These are phyloP conservation scores for Podila verticillata DNA, from an alignment of 192 early-diverging fungal genomes.

Conservation along the genomic window DNA sequence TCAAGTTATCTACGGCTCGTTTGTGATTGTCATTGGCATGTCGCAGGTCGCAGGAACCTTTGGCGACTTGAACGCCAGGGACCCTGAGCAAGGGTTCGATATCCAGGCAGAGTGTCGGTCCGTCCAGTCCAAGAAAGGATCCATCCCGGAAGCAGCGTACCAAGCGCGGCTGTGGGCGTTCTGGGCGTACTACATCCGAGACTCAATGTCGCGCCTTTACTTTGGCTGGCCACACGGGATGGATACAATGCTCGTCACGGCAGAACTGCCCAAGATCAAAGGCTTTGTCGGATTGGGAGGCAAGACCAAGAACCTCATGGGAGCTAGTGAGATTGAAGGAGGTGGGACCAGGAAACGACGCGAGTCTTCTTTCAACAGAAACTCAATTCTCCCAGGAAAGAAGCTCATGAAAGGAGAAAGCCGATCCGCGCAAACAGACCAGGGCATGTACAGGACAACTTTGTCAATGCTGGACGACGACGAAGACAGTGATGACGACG, in stretches of 20 bases:
- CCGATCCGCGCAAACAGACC: background rate
- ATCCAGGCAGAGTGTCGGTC: constrained; percentile 17
- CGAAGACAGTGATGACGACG: constrained; percentile 27
- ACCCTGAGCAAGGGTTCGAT: constrained; percentile 7
- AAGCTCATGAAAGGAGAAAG: constrained; percentile 19
- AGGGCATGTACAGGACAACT: constrained; percentile 12
- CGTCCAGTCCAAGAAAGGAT: constrained; percentile 10
- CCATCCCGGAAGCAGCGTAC: constrained; percentile 39
- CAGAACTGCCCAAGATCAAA: constrained; percentile 39
- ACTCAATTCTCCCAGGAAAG: constrained; percentile 10
- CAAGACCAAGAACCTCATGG: constrained; percentile 8
- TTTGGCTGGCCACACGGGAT: constrained; percentile 48
- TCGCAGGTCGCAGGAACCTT: constrained; percentile 25
- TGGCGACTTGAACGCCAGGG: background rate
- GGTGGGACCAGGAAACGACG: constrained; percentile 33
- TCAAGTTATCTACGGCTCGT: constrained; percentile 40
- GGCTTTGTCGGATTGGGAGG: constrained; percentile 36
- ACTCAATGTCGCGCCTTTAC: constrained; percentile 31
- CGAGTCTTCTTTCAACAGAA: constrained; percentile 3
- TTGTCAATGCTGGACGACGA: constrained; percentile 7
- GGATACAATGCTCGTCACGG: constrained; percentile 11
- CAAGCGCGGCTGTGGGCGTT: constrained; percentile 43
- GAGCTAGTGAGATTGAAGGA: background rate
- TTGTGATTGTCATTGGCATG: constrained; percentile 24
- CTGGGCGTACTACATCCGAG: constrained; percentile 32